Conservation (phyloP, 768 basidiomycete genomes). For the Rickenella mellea region DNA sequence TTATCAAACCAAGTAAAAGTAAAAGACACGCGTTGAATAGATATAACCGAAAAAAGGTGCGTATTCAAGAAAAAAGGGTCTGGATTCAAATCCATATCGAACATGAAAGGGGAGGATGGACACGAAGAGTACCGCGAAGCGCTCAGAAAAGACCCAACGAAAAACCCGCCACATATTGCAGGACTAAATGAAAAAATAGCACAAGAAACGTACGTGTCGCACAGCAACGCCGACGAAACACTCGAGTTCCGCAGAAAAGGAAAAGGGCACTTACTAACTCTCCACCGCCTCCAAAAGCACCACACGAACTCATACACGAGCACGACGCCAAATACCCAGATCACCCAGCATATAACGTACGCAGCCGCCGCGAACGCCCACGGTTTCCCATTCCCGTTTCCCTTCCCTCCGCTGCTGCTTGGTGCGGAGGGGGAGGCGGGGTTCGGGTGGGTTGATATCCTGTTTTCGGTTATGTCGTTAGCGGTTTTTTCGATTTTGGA, state of each 20-base stretch:
- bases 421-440: constrained; percentile 1
- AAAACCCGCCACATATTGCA: too few species aligned
- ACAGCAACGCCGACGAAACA: too few species aligned
- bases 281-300: constrained; percentile 51
- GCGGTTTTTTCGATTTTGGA: neutral
- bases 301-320: constrained; percentile 71
- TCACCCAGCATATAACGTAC: constrained; percentile 73
- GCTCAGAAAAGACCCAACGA: too few species aligned
- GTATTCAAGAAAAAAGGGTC: too few species aligned
- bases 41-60: too few species aligned
- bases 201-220: too few species aligned
- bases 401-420: constrained; percentile 4
- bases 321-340: constrained; percentile 65
- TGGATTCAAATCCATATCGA: too few species aligned
- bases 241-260: neutral
- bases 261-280: constrained; percentile 47
- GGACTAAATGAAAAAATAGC: too few species aligned
- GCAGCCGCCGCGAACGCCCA: constrained; percentile 81
- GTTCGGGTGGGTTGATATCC: constrained; percentile 3
- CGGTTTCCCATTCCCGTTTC: too few species aligned
- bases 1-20: neutral
- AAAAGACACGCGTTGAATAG: too few species aligned
- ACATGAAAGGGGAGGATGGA: too few species aligned
- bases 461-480: neutral
- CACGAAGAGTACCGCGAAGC: too few species aligned